phyloP scores from a whole-genome alignment of 768 basidiomycete genomes.

The Melanogaster broomeanus region DNA sequence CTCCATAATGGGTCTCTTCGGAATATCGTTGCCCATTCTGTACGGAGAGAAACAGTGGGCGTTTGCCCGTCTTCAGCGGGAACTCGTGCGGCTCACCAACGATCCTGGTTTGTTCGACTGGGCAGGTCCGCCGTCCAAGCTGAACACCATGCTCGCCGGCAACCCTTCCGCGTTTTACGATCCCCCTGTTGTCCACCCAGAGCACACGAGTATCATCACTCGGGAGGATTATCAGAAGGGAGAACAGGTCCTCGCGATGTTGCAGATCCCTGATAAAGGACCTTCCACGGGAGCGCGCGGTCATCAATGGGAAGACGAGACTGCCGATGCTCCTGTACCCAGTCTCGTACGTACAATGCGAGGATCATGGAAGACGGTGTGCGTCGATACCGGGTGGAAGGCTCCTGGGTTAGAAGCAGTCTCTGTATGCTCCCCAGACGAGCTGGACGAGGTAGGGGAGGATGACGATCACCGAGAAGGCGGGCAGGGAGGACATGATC shows the following conservation, averaged over 20 bases:
- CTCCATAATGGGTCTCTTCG: conserved; percentile 7
- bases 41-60: conserved; percentile 4
- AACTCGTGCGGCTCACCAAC: neutral
- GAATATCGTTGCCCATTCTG: conserved; percentile 22
- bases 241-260: neutral
- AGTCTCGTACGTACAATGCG: neutral
- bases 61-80: conserved; percentile 1
- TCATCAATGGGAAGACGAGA: neutral
- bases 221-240: neutral
- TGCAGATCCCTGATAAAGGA: neutral
- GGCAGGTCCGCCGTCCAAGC: conserved; percentile 1
- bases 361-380: neutral
- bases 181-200: neutral
- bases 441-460: neutral
- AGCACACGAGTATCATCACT: neutral
- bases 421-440: neutral
- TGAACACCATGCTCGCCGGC: conserved; percentile 1
- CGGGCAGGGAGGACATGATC: neutral
- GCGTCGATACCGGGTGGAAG: neutral
- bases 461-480: too few species aligned
- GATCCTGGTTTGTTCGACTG: conserved; percentile 5
- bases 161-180: conserved; percentile 2
- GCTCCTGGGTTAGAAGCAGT: neutral
- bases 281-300: neutral
- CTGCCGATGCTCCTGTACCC: neutral